phyloP scores from a whole-genome alignment of 441 rosid genomes.

The Gossypium gossypioides region DNA sequence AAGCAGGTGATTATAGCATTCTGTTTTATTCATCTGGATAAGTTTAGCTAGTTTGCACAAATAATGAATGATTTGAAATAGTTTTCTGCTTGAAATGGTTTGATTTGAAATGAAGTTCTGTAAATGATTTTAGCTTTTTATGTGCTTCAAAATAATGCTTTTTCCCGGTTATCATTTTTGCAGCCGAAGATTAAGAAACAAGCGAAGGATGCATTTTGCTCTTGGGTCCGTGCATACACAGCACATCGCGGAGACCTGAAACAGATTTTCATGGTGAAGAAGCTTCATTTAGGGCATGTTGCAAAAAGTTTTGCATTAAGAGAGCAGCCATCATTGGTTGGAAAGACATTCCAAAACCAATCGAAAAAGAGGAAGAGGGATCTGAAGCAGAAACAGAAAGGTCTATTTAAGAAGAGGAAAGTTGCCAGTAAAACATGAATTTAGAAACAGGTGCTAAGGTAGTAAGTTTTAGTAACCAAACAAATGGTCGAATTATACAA shows the following conservation, averaged over 20 bases:
- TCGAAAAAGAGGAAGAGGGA: slow-evolving; percentile 74
- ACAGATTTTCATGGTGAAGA: slow-evolving; percentile 74
- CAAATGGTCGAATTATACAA: neutral
- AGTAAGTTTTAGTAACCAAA: neutral
- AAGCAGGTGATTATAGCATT: neutral
- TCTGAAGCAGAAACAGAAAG: slow-evolving; percentile 44
- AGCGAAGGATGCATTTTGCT: slow-evolving; percentile 74
- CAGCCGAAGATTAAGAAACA: slow-evolving; percentile 59
- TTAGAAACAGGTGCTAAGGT: neutral
- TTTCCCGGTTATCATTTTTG: slow-evolving; percentile 3
- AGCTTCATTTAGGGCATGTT: slow-evolving; percentile 86
- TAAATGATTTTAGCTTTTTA: neutral
- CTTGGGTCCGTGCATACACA: slow-evolving; percentile 90
- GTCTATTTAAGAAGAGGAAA: slow-evolving; percentile 39
- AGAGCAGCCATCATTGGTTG: slow-evolving; percentile 82
- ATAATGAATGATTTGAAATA: neutral
- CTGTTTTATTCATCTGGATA: neutral
- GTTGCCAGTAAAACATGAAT: slow-evolving; percentile 26
- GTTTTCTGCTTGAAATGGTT: neutral
- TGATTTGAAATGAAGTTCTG: neutral
- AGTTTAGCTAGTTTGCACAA: neutral
- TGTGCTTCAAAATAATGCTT: slow-evolving; percentile 12
- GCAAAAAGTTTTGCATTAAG: slow-evolving; percentile 88
- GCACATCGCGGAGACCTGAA: slow-evolving; percentile 87
- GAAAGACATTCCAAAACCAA: slow-evolving; percentile 51